Evolutionary conservation across 345 rosid species (phyloP).

Genomic region (Brassica carinata): DNA sequence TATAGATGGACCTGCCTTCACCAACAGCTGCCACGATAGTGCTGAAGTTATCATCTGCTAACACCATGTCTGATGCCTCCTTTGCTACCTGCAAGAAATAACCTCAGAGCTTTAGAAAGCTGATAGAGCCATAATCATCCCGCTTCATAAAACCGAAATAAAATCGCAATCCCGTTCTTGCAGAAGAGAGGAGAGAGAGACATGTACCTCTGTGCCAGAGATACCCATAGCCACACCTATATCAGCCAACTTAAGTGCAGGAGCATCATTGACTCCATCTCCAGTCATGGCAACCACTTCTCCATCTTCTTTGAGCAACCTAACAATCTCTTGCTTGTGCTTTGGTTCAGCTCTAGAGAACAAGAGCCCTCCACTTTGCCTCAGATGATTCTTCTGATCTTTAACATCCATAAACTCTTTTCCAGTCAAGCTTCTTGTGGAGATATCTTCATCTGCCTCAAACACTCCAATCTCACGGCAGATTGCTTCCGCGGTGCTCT

Average conservation of each 20-base stretch:
- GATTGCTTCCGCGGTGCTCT: slow-evolving; percentile 47
- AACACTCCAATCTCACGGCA: slow-evolving; percentile 96
- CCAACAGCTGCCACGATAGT: slow-evolving; percentile 97
- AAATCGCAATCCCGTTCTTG: no score
- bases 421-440: slow-evolving; percentile 78
- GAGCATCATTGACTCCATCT: slow-evolving; percentile 98
- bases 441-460: slow-evolving; percentile 57
- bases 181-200: neutral
- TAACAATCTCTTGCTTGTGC: slow-evolving; percentile 97
- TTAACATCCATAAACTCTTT: slow-evolving; percentile 46
- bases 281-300: slow-evolving; percentile 99
- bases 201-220: slow-evolving; percentile 85
- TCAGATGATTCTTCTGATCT: slow-evolving; percentile 52
- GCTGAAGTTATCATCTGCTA: slow-evolving; percentile 98
- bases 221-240: slow-evolving; percentile 98
- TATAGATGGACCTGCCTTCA: slow-evolving; percentile 93
- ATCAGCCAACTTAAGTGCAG: slow-evolving; percentile 95
- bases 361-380: slow-evolving; percentile 66
- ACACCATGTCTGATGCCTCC: slow-evolving; percentile 98
- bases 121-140: neutral
- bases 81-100: slow-evolving; percentile 76
- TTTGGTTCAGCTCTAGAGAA: slow-evolving; percentile 98
- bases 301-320: slow-evolving; percentile 92
- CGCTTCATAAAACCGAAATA: no score
- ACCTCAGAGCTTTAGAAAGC: neutral